A percentile compares a stretch with the other conserved stretches of the same genome.
Conservation (phyloP, 2,329 filamentous ascomycete species). For the Delphinella strobiligena region DNA sequence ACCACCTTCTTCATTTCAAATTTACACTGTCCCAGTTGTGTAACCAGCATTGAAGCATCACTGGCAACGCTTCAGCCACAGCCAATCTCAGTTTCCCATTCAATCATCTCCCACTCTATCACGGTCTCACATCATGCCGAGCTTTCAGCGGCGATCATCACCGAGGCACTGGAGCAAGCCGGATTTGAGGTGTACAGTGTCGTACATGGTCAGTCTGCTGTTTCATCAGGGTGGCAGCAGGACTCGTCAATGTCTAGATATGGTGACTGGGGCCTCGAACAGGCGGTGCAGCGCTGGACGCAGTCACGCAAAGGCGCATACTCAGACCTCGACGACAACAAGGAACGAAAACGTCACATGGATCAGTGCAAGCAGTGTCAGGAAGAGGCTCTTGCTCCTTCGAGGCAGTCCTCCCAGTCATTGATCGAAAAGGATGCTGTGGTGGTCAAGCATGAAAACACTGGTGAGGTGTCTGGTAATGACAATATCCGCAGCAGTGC, state of each 20-base stretch:
- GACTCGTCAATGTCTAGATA: neutral
- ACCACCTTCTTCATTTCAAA: slow-evolving; percentile 59
- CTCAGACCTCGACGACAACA: slow-evolving; percentile 1
- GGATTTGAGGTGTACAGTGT: slow-evolving; percentile 48
- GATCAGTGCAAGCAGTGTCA: slow-evolving; percentile 10
- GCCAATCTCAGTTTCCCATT: slow-evolving; percentile 51
- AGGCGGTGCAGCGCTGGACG: slow-evolving; percentile 12
- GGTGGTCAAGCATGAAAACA: neutral
- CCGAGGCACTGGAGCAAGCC: slow-evolving; percentile 38
- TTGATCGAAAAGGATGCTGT: neutral
- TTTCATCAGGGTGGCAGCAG: neutral
- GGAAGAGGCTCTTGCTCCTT: neutral
- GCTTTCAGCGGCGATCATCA: slow-evolving; percentile 28
- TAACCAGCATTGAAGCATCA: slow-evolving; percentile 50
- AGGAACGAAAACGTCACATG: slow-evolving; percentile 7
- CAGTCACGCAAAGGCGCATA: slow-evolving; percentile 2
- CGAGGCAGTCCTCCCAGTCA: neutral
- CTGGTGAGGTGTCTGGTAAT: neutral
- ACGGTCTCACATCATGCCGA: slow-evolving; percentile 43
- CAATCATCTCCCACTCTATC: slow-evolving; percentile 59
- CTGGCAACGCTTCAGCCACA: slow-evolving; percentile 37
- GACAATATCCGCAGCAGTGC: neutral
- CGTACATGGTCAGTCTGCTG: slow-evolving; percentile 14
- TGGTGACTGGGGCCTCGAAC: slow-evolving; percentile 7
- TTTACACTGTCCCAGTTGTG: slow-evolving; percentile 67